phyloP scores from a whole-genome alignment of 2,329 filamentous ascomycete species.

The Gnomoniopsis smithogilvyi region DNA sequence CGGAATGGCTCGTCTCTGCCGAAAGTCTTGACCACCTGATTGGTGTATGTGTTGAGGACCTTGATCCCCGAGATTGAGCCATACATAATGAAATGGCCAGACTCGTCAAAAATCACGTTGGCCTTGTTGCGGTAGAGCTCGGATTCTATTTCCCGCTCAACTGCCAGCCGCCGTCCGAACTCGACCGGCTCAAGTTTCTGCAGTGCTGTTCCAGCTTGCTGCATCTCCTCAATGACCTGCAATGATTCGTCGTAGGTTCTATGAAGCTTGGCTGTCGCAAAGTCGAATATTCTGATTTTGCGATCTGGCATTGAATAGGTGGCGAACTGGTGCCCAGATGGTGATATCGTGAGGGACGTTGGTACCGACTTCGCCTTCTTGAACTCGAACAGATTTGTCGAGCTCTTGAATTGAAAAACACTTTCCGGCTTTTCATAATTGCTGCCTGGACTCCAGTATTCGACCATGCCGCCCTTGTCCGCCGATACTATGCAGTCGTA shows the following conservation, averaged over 20 bases:
- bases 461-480: constrained; percentile 88
- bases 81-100: constrained; percentile 90
- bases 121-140: constrained; percentile 63
- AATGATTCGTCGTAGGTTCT: constrained; percentile 95
- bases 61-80: constrained; percentile 91
- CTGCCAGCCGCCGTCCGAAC: constrained; percentile 81
- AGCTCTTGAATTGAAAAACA: constrained; percentile 90
- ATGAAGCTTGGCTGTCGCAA: constrained; percentile 80
- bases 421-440: constrained; percentile 87
- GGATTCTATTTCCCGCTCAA: constrained; percentile 82
- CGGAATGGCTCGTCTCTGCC: constrained; percentile 87
- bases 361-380: constrained; percentile 91
- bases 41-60: constrained; percentile 93
- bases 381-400: constrained; percentile 93
- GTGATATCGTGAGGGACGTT: constrained; percentile 78
- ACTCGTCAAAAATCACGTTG: constrained; percentile 94
- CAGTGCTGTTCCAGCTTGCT: constrained; percentile 82
- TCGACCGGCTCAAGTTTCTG: constrained; percentile 86
- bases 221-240: constrained; percentile 86
- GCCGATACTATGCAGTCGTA: constrained; percentile 90
- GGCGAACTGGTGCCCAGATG: constrained; percentile 80
- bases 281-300: constrained; percentile 91
- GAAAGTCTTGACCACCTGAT: constrained; percentile 86
- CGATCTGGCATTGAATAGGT: constrained; percentile 91
- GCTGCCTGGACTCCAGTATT: constrained; percentile 86